These are phyloP conservation scores for Colletotrichum horii DNA, from an alignment of 2,329 filamentous ascomycete genomes.

Conservation along the genomic window DNA sequence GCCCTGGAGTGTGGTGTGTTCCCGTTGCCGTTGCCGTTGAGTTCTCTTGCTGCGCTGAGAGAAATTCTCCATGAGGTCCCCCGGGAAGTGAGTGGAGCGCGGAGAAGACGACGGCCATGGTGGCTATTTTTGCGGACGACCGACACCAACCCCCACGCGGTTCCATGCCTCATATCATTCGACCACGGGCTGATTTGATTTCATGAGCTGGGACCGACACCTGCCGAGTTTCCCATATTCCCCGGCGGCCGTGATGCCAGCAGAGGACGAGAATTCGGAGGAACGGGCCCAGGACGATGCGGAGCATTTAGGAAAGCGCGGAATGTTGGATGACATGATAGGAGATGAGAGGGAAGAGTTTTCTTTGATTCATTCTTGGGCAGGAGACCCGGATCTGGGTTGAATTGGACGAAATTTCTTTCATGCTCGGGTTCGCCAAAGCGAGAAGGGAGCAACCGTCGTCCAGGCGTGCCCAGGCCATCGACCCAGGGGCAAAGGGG, in stretches of 20 bases:
- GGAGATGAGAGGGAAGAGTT: background rate
- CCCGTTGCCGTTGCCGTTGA: background rate
- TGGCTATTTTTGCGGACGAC: constrained; percentile 9
- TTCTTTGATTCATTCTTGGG: background rate
- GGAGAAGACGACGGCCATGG: constrained; percentile 11
- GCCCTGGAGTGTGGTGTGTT: background rate
- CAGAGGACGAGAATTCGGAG: background rate
- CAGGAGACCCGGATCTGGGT: background rate
- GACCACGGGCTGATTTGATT: background rate
- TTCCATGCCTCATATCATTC: constrained; percentile 9
- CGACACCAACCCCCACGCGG: constrained; percentile 10
- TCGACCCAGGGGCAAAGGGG: background rate
- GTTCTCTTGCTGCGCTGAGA: background rate
- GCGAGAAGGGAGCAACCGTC: background rate
- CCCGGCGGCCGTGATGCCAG: background rate
- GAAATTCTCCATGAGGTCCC: background rate
- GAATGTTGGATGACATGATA: background rate
- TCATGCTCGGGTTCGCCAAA: background rate
- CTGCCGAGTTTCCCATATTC: background rate
- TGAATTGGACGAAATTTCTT: background rate
- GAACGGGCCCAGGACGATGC: background rate
- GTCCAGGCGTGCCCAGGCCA: background rate
- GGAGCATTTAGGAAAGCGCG: constrained; percentile 6
- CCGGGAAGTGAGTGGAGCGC: background rate
- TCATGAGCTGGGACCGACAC: background rate